Evolutionary conservation across 2,329 filamentous ascomycete species (phyloP), one percentile per base, ranked within the genome.

Genomic region (Calonectria pteridis): DNA sequence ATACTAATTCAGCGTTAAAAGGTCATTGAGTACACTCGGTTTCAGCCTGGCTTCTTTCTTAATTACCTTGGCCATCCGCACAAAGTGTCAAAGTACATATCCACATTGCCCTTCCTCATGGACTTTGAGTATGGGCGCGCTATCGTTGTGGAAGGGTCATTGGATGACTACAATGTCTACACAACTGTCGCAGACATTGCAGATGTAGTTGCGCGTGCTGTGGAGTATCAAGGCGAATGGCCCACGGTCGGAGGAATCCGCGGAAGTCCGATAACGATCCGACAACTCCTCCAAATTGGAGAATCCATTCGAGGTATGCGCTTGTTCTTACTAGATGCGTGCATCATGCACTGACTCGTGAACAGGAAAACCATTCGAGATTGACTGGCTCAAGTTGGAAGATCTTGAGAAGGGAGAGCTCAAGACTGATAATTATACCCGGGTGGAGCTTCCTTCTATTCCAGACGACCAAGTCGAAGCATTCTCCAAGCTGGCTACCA

Each of bases 21-120:
- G 87, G 82, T 89, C 10, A 82, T 91, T 13, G 88, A 91, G 73
- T 91, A 91, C 79, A 86, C 83, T 6, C 81, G 90, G 1, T 91
- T 91, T 77, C 88, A 91, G 66, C 87, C 88, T 0, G 89, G 88
- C 1, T 75, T 90, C 9, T 90, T 91, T 76, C 73, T 88, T 37
- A 84, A 91, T 79, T 91, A 91, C 81, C 82, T 91, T 23, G 87
- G 87, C 3, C 85, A 82, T 67, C 89, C 90, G 0, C 77, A 88
- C 71, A 82, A 85, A 55, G 85, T 88, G 0, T 77, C 86, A 6
- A 87, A 85, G 31, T 81, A 88, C 43, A 77, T 91, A 1, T 76
- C 82, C 4, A 81, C 83, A 0, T 73, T 87, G 1, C 77, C 87
- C 10, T 84, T 75, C 2, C 67, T 81, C 14, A 79, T 87, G 49